Evolutionary conservation across 345 rosid species (phyloP).

Genomic region (Aquilaria sinensis): DNA sequence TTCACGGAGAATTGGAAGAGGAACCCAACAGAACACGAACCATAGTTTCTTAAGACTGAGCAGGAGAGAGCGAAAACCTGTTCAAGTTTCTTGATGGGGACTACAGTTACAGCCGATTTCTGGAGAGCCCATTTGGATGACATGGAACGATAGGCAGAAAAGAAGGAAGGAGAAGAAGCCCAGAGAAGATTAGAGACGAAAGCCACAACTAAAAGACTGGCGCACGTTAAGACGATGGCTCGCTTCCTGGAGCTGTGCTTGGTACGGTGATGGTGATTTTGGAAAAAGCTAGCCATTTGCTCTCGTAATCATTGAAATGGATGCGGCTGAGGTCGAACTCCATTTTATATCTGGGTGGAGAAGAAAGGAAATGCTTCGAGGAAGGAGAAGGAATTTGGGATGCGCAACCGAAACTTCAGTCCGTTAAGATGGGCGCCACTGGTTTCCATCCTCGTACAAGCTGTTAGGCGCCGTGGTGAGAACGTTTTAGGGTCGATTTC

Average conservation of each 20-base stretch:
- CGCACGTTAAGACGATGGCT: constrained; percentile 25
- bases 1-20: too few species aligned
- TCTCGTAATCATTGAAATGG: constrained; percentile 32
- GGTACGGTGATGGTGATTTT: constrained; percentile 18
- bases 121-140: constrained; percentile 37
- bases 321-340: constrained; percentile 8
- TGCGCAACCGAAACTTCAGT: constrained; percentile 5
- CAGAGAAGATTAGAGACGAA: constrained; percentile 35
- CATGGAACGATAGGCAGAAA: constrained; percentile 21
- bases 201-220: constrained; percentile 30
- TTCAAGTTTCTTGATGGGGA: constrained; percentile 10
- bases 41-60: background rate
- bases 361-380: constrained; percentile 7
- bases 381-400: constrained; percentile 2
- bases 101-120: constrained; percentile 22
- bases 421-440: constrained; percentile 47
- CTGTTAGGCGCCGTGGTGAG: too few species aligned
- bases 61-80: constrained; percentile 19
- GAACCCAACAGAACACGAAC: too few species aligned
- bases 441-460: constrained; percentile 23
- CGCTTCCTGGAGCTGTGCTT: constrained; percentile 26
- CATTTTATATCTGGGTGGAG: background rate
- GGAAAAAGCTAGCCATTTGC: constrained; percentile 10
- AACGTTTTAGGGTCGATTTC: too few species aligned
- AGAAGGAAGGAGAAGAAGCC: constrained; percentile 33